A percentile compares a stretch with the other conserved stretches of the same genome.
These are phyloP conservation scores for Bipolaris bicolor DNA, from an alignment of 2,329 filamentous ascomycete genomes.

Conservation along the genomic window DNA sequence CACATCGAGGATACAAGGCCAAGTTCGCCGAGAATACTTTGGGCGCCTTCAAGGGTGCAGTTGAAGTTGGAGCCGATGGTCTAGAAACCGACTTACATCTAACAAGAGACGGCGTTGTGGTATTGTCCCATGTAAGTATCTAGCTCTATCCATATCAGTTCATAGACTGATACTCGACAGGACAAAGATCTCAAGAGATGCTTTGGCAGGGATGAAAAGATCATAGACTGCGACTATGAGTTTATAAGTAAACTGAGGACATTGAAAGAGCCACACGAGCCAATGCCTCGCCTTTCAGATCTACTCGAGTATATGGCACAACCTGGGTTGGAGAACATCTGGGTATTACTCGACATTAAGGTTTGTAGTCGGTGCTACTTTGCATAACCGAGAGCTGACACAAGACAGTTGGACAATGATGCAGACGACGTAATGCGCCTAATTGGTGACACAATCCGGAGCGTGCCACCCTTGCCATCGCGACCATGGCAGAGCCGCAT, in stretches of 20 bases:
- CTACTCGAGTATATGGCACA: constrained; percentile 73
- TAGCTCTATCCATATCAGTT: neutral
- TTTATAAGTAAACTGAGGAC: constrained; percentile 74
- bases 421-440: constrained; percentile 72
- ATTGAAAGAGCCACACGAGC: constrained; percentile 68
- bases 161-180: constrained; percentile 49
- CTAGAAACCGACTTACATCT: constrained; percentile 90
- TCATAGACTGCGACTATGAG: constrained; percentile 78
- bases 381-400: constrained; percentile 10
- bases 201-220: constrained; percentile 74
- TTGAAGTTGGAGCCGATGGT: constrained; percentile 76
- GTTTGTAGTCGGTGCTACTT: constrained; percentile 51
- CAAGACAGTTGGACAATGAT: constrained; percentile 68
- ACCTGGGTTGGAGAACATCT: constrained; percentile 70
- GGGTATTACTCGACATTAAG: constrained; percentile 90
- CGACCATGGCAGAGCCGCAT: constrained; percentile 74
- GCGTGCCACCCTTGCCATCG: constrained; percentile 52
- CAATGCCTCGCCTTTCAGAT: constrained; percentile 76
- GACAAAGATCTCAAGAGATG: constrained; percentile 80
- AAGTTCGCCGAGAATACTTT: constrained; percentile 86
- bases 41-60: constrained; percentile 75
- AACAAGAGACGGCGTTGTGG: constrained; percentile 80
- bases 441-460: constrained; percentile 68
- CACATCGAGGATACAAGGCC: constrained; percentile 79
- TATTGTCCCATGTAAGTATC: constrained; percentile 75